Base-by-base conservation (phyloP, 352 stramenopile genomes). In the Nothophytophthora sp. region DNA sequence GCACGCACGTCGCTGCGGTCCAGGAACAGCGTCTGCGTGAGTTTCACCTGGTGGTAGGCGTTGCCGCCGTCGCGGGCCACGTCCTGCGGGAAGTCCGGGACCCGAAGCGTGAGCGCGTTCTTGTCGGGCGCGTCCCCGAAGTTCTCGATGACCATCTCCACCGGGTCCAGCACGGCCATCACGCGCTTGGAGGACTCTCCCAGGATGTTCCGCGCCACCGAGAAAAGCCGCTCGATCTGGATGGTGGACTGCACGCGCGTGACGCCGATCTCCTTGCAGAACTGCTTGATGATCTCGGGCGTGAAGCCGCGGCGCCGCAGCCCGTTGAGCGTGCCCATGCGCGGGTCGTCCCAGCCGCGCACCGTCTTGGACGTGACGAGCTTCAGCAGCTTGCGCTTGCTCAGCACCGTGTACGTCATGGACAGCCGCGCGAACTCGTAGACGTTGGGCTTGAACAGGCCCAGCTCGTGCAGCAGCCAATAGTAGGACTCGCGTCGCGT, bases 401-500 rank as follows among this genome's bases (percentile, higher is more conserved):
- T 98, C 22, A 99, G 81, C 36, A 99, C 96, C 18, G 96, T 99
- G 77, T 99, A 98, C 25, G 96, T 97, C 63, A 99, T 95, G 45
- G 98, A 98, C 12, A 99, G 83, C 22, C 98, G 80, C 5, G 96
- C 91, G 57, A 98, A 98, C 70, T 98, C 95, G 70, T 98, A 98
- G 60, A 98, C 92, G 56, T 98, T 98, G 37, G 98, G 96, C 63
- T 98, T 96, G 75, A 98, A 99, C 66, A 99, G 80, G 36, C 98
- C 90, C 9, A 99, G 69, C 44, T 90, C 92, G 73, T 98, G 72
- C 41, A 99, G 76, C 37, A 99, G 89, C 97, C 98, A 99, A 78
- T 99, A 99, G 78, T 99, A 99, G 28, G 94, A 98, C 69, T 99
- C 96, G 32, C 97, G 87, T 12, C 97, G 85, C 16, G 94, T 99